These are phyloP conservation scores for Rhodosporidiobolus sp. DNA, from an alignment of 768 basidiomycete species.

Conservation along the genomic window DNA sequence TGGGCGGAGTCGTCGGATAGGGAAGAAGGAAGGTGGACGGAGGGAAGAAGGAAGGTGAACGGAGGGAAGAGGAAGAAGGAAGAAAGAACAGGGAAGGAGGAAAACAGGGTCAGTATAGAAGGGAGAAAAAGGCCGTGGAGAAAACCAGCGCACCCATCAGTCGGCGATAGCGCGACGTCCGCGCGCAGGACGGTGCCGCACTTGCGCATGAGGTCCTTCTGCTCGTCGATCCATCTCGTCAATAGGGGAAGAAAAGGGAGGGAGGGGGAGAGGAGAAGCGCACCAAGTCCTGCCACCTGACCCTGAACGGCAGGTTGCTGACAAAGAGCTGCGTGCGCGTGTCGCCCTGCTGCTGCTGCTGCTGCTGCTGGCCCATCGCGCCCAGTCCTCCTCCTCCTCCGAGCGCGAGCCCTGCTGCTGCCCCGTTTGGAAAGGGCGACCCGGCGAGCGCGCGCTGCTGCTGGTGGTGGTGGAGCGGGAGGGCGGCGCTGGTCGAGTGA, in stretches of 20 bases:
- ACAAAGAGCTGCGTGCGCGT: slow-evolving; percentile 94
- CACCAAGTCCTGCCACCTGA: slow-evolving; percentile 92
- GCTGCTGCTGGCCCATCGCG: too few relatives aligned
- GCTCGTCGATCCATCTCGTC: not conserved
- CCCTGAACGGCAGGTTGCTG: slow-evolving; percentile 93
- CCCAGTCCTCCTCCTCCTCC: too few relatives aligned
- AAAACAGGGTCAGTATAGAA: too few relatives aligned
- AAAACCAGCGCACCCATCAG: slow-evolving; percentile 44
- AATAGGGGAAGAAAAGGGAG: not conserved
- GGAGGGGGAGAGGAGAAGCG: not conserved
- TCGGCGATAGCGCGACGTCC: slow-evolving; percentile 46
- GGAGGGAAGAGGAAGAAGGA: not conserved
- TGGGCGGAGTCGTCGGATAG: slow-evolving; percentile 67
- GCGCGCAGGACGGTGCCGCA: slow-evolving; percentile 81
- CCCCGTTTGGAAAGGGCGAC: not conserved
- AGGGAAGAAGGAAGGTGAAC: too few relatives aligned
- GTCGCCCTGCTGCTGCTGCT: slow-evolving; percentile 52
- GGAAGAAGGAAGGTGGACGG: too few relatives aligned
- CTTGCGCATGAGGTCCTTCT: slow-evolving; percentile 84
- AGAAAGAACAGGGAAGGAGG: too few relatives aligned
- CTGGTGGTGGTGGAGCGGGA: not conserved
- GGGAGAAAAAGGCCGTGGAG: not conserved
- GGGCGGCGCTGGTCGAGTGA: not conserved
- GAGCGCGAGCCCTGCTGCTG: not conserved
- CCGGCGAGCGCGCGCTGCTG: not conserved